Conservation (phyloP, 2,329 filamentous ascomycete species). For the Cordyceps fumosorosea region DNA sequence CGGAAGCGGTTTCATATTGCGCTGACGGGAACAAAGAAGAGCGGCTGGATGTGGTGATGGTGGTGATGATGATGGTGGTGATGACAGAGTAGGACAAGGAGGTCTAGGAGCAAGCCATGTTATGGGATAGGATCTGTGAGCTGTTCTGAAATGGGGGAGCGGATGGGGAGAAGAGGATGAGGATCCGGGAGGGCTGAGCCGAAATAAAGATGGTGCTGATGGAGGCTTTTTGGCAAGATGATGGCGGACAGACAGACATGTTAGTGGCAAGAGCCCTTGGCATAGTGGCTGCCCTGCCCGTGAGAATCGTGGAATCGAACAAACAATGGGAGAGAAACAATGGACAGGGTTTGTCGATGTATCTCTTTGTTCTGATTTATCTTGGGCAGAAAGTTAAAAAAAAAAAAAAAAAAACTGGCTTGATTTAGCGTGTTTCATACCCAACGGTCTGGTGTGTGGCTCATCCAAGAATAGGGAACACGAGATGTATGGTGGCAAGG, state of each 20-base stretch:
- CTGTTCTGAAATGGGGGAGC: neutral
- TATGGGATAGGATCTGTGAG: no score
- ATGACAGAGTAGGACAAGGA: conserved; percentile 2
- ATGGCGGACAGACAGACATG: no score
- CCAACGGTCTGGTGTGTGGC: neutral
- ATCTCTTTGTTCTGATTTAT: neutral
- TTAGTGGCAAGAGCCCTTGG: no score
- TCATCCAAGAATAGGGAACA: neutral
- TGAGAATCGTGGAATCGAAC: neutral
- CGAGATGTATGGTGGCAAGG: neutral
- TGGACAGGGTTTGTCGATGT: neutral
- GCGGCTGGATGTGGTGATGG: neutral
- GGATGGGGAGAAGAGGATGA: neutral
- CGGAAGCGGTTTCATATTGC: neutral
- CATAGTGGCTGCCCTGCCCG: no score
- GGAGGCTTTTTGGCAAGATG: neutral
- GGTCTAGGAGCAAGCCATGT: neutral
- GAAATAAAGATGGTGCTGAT: neutral
- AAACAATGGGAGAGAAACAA: neutral
- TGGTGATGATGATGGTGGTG: neutral
- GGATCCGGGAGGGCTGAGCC: conserved; percentile 2
- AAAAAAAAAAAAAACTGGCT: neutral
- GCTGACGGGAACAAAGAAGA: neutral
- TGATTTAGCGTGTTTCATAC: neutral
- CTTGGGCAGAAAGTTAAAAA: neutral